A percentile compares a stretch with the other conserved stretches of the same genome.
phyloP scores from a whole-genome alignment of 345 rosid genomes.

The Populus davidiana region DNA sequence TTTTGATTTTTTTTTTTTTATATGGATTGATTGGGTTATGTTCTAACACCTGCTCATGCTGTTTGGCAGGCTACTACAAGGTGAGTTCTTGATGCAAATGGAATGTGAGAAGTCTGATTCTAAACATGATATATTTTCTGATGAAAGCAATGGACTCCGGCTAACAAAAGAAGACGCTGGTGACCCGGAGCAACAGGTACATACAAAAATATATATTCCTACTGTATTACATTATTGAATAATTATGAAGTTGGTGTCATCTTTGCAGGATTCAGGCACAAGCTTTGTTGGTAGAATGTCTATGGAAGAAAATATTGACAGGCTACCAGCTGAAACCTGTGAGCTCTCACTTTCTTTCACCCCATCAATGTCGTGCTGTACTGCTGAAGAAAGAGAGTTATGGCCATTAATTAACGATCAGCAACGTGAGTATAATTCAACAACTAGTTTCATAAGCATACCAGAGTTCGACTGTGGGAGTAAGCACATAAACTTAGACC shows the following conservation, averaged over 20 bases:
- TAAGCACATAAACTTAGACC: background rate
- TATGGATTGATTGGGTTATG: background rate
- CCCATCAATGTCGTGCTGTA: background rate
- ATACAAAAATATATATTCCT: background rate
- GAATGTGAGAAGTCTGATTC: background rate
- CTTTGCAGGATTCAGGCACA: background rate
- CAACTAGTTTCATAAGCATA: background rate
- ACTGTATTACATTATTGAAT: background rate
- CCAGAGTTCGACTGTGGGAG: background rate
- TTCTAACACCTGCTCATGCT: background rate
- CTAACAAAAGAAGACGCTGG: background rate
- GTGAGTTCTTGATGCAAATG: background rate
- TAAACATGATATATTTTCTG: background rate
- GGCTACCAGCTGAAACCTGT: background rate
- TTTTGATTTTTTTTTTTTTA: too few species aligned
- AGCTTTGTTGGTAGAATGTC: background rate
- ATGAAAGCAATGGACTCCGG: background rate
- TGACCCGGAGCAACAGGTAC: background rate
- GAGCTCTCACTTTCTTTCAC: background rate
- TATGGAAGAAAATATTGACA: background rate
- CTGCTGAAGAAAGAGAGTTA: background rate
- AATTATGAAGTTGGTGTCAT: background rate
- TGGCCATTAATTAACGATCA: background rate
- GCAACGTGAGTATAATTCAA: background rate
- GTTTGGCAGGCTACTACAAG: background rate